Evolutionary conservation across 331 rosid species (phyloP), one percentile per base, ranked within the genome.

Genomic region (Stylosanthes scabra): DNA sequence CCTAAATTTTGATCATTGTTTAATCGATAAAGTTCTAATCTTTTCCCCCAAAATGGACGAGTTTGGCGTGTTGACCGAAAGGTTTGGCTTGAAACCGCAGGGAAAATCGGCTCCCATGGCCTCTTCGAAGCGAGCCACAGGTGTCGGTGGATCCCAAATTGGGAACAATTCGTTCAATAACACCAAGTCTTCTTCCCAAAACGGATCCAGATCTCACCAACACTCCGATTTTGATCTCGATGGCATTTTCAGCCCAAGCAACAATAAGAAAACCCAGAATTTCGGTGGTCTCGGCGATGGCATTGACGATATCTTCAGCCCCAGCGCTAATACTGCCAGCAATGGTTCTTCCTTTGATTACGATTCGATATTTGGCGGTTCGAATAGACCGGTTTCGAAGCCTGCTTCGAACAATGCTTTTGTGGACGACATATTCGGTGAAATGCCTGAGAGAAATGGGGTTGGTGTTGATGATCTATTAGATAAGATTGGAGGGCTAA

Each of bases 31-130:
- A 15, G 41, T 42, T 37, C 40, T 28, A 37, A 51, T 8, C 34
- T 34, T 25, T 49, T 6, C 70, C 25, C 6, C 9, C 25, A 47
- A 39, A 7, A 91, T 94, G 99, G 99, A 94, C 81, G 88, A 94
- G 70, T 94, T 94, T 39, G 97, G 93, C 7, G 97, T 94, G 31
- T 80, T 94, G 20, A 94, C 99, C 3, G 87, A 90, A 75, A 70
- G 83, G 49, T 88, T 49, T 58, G 99, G 98, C 11, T 80, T 93
- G 87, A 93, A 88, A 59, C 96, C 93, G 8, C 98, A 90, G 74
- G 98, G 97, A 7, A 90, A 89, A 81, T 68, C 89, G 62, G 96
- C 97, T 65, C 98, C 98, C 14, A 93, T 93, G 98, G 93, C 93
- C 5, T 83, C 90, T 6, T 71, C 86, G 3, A 93, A 88, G 64